Percentiles rank a stretch among this genome's conserved stretches.
Evolutionary conservation across 1,139 yeast genomes (phyloP).

Genomic region (Arxiozyma heterogenica): DNA sequence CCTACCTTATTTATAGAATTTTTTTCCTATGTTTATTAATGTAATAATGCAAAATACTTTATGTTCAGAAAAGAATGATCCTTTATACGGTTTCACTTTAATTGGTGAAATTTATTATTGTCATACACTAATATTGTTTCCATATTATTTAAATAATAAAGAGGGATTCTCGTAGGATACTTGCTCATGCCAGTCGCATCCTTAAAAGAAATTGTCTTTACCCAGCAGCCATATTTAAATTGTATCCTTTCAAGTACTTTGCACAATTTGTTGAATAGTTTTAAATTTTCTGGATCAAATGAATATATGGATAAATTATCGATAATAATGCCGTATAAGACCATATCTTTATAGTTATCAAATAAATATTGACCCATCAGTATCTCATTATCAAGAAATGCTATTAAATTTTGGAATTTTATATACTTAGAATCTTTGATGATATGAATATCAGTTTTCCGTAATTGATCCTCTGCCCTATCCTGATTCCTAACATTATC

Average conservation of each 20-base stretch:
- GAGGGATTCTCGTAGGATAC: slow-evolving; percentile 13
- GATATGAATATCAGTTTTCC: background rate
- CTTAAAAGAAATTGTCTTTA: slow-evolving; percentile 17
- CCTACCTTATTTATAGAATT: too few relatives aligned
- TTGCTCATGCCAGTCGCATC: background rate
- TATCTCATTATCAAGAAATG: background rate
- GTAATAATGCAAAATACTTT: too few relatives aligned
- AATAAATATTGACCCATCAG: background rate
- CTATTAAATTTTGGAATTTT: background rate
- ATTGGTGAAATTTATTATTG: slow-evolving; percentile 7
- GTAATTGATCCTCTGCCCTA: background rate
- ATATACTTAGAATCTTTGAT: background rate
- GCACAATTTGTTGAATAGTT: slow-evolving; percentile 10
- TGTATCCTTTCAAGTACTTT: slow-evolving; percentile 17
- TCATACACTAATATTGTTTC: slow-evolving; percentile 22
- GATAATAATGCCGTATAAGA: slow-evolving; percentile 22
- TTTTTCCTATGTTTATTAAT: too few relatives aligned
- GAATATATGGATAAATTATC: slow-evolving; percentile 27
- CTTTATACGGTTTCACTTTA: background rate
- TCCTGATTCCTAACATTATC: background rate
- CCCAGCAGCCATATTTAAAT: slow-evolving; percentile 25
- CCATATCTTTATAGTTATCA: background rate
- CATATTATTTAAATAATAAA: slow-evolving; percentile 19
- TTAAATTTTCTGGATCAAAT: slow-evolving; percentile 8
- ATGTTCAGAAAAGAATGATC: too few relatives aligned